Conservation (phyloP, 108 stramenopile species). For the Nitzschia sp. region DNA sequence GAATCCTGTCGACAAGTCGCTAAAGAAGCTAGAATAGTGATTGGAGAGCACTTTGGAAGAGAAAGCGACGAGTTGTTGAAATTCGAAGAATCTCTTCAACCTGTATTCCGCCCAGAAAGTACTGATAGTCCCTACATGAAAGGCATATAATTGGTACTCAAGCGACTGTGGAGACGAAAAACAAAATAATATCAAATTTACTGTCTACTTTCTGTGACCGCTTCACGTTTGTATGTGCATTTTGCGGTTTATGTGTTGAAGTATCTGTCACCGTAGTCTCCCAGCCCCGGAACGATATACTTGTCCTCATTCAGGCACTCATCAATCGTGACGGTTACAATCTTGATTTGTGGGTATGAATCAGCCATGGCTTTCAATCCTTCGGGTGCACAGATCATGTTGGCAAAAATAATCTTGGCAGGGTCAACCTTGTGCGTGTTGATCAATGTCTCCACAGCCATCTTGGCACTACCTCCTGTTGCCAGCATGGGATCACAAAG, state of each 20-base stretch:
- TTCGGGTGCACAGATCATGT: constrained; percentile 96
- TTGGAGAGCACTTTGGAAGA: constrained; percentile 69
- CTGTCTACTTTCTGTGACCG: not conserved
- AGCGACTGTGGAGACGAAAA: too few relatives aligned
- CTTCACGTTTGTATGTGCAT: too few relatives aligned
- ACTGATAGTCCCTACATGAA: constrained; percentile 51
- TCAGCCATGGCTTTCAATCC: constrained; percentile 62
- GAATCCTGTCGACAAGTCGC: constrained; percentile 76
- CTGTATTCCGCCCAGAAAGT: constrained; percentile 75
- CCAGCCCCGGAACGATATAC: constrained; percentile 97
- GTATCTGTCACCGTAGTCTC: constrained; percentile 97
- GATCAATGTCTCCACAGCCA: constrained; percentile 78
- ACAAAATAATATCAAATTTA: too few relatives aligned
- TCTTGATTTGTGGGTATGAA: constrained; percentile 46
- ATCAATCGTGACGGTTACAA: constrained; percentile 93
- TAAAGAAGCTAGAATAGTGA: constrained; percentile 69
- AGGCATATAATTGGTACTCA: constrained; percentile 25
- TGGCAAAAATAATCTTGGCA: constrained; percentile 86
- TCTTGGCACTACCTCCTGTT: constrained; percentile 92
- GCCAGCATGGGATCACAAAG: constrained; percentile 99
- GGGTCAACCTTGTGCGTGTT: constrained; percentile 57
- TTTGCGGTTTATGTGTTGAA: constrained; percentile 75
- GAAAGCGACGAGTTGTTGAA: constrained; percentile 57
- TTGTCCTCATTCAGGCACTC: constrained; percentile 90
- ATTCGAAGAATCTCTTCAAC: constrained; percentile 70